These are phyloP conservation scores for Aphanomyces astaci DNA, from an alignment of 352 stramenopile species.

Conservation along the genomic window DNA sequence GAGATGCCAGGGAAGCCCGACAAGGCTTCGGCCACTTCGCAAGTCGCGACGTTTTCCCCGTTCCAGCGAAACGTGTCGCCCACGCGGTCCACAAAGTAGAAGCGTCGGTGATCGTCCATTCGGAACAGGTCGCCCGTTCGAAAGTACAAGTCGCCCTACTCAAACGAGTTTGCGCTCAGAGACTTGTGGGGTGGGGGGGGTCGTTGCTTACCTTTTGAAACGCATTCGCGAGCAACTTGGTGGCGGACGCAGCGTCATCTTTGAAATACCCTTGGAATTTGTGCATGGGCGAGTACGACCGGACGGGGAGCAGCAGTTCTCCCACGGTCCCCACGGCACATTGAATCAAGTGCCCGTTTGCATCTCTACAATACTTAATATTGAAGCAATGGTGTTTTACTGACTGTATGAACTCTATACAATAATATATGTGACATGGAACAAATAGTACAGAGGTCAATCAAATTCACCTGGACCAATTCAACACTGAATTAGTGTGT, in stretches of 20 bases:
- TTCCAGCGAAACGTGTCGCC: slow-evolving; percentile 93
- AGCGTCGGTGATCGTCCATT: slow-evolving; percentile 58
- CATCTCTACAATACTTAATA: slow-evolving; percentile 18
- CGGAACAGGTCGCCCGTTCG: slow-evolving; percentile 86
- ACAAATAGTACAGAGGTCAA: too few relatives aligned
- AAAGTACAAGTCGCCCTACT: slow-evolving; percentile 80
- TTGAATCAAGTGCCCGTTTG: slow-evolving; percentile 42
- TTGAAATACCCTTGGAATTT: slow-evolving; percentile 86
- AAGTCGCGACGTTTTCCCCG: slow-evolving; percentile 89
- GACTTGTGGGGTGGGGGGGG: too few relatives aligned
- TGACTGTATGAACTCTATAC: too few relatives aligned
- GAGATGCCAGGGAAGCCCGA: slow-evolving; percentile 65
- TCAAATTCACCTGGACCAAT: too few relatives aligned
- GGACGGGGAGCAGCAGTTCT: slow-evolving; percentile 63
- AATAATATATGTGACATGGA: too few relatives aligned
- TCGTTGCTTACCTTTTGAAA: slow-evolving; percentile 9
- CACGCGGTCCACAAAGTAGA: slow-evolving; percentile 87
- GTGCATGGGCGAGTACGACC: slow-evolving; percentile 39
- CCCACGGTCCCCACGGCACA: slow-evolving; percentile 54
- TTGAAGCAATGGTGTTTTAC: not conserved
- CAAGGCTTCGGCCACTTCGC: slow-evolving; percentile 78
- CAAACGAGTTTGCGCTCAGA: not conserved
- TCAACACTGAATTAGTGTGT: too few relatives aligned
- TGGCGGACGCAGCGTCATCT: slow-evolving; percentile 59
- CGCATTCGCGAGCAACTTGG: slow-evolving; percentile 41